These are phyloP conservation scores for Fraxinus quadrangulata DNA, from an alignment of 257 asterid species.

Conservation along the genomic window DNA sequence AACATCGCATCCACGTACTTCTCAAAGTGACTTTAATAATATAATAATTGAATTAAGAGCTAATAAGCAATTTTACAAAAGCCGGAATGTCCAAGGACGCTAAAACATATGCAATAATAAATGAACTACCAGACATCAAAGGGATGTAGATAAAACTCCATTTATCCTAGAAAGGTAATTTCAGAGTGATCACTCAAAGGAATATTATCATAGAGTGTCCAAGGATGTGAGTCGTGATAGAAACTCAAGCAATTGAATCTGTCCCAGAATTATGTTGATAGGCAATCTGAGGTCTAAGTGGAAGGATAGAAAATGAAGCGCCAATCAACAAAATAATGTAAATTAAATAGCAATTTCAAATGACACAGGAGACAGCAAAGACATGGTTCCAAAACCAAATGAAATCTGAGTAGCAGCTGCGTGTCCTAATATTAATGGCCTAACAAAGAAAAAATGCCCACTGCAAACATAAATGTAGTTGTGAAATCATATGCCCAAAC, in stretches of 20 bases:
- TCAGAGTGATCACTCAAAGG: neutral
- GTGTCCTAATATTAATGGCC: conserved; percentile 12
- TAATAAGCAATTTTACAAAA: conserved; percentile 1
- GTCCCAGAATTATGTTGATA: conserved; percentile 21
- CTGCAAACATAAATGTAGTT: conserved; percentile 17
- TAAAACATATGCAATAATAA: neutral
- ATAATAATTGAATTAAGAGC: neutral
- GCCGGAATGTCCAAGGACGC: conserved; percentile 12
- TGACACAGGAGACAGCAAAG: neutral
- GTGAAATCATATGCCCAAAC: conserved; percentile 6
- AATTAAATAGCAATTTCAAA: conserved; percentile 1
- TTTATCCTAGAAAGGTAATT: neutral
- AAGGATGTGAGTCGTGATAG: neutral
- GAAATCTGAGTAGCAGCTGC: conserved; percentile 2
- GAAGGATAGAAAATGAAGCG: conserved; percentile 18
- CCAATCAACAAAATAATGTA: neutral
- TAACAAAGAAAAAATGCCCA: conserved; percentile 12
- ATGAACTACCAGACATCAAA: neutral
- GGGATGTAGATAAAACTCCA: neutral
- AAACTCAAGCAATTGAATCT: conserved; percentile 11
- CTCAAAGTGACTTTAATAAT: neutral
- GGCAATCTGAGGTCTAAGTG: conserved; percentile 14
- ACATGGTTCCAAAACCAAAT: neutral
- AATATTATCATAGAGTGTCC: neutral
- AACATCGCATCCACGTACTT: neutral